Conservation (phyloP, 768 basidiomycete species). For the Asterophora lycoperdoides region DNA sequence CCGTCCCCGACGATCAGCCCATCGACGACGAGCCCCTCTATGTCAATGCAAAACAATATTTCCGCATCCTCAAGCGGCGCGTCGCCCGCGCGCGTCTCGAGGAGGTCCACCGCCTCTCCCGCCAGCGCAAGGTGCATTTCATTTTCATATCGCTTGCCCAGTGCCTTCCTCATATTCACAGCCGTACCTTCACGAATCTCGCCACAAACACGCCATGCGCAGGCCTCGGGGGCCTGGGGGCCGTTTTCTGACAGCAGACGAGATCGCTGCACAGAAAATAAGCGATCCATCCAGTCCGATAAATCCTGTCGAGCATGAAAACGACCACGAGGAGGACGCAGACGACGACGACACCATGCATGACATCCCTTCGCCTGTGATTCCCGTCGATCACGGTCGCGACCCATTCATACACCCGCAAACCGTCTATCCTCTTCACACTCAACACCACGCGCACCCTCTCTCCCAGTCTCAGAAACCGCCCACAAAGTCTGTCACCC, state of each 20-base stretch:
- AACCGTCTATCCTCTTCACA: slow-evolving; percentile 24
- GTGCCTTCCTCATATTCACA: slow-evolving; percentile 24
- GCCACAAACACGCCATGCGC: slow-evolving; percentile 97
- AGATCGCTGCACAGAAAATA: slow-evolving; percentile 79
- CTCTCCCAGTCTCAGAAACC: slow-evolving; percentile 13
- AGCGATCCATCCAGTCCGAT: slow-evolving; percentile 28
- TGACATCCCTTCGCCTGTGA: slow-evolving; percentile 18
- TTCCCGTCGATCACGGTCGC: slow-evolving; percentile 13
- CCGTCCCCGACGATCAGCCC: slow-evolving; percentile 28
- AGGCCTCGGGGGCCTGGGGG: slow-evolving; percentile 96
- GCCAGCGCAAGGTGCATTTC: slow-evolving; percentile 78
- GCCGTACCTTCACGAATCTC: slow-evolving; percentile 98
- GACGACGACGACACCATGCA: slow-evolving; percentile 40
- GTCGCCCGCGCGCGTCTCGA: slow-evolving; percentile 88
- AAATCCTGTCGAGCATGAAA: slow-evolving; percentile 18
- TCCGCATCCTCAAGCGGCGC: slow-evolving; percentile 94
- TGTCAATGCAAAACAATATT: slow-evolving; percentile 99
- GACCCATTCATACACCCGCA: slow-evolving; percentile 26
- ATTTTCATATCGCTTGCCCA: slow-evolving; percentile 2
- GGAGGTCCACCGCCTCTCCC: slow-evolving; percentile 88
- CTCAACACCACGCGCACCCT: slow-evolving; percentile 15
- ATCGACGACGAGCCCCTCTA: slow-evolving; percentile 97
- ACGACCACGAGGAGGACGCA: slow-evolving; percentile 18
- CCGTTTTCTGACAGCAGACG: slow-evolving; percentile 94
- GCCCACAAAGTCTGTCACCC: slow-evolving; percentile 17